Base-by-base conservation (phyloP, 2,329 filamentous ascomycete species). In the Helotiales sp. region DNA sequence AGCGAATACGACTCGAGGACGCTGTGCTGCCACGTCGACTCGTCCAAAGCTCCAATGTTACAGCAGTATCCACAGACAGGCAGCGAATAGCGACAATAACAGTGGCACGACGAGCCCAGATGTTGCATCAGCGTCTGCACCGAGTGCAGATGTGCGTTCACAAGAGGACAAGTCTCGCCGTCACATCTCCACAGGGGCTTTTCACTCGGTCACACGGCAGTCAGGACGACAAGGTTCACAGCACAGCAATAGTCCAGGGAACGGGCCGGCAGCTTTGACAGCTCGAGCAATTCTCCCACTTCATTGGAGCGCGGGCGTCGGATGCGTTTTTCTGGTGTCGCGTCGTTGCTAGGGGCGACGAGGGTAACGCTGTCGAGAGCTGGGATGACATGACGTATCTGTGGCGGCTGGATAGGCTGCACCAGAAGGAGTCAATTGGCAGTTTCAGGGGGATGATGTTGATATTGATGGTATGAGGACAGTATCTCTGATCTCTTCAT, bases 71-170 rank as follows among this genome's bases (percentile, higher is more conserved):
- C 59, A 57, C 49, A 17, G 7, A 49, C 24, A 26, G 11, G 20
- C 55, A 66, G 64, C 67, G 67, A 69, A 69, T 67, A 22, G 61
- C 58, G 34, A 43, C 55, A 47, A 61, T 54, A 26, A 64, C 62
- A 22, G 60, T 52, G 43, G 15, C 32, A 52, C 57, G 10, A 37
- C 13, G 34, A 55, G 61, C 28, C 20, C n/a, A 61, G 15, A 54
- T 50, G 50, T 68, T 67, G 61, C 62, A 65, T 37, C 62, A 63
- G 64, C 67, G 52, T 43, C 67, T 69, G 64, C 59, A 65, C 50
- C 40, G 28, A 11, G 54, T 54, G 59, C 61, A 32, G 45, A 40
- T 40, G 54, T 49, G 22, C 55, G 24, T 40, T 59, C 63, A 24
- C n/a, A 43, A 59, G 28, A 50, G 47, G 49, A 22, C 34, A 22